Evolutionary conservation across 441 rosid genomes (phyloP).

Genomic region (Gossypium davidsonii): DNA sequence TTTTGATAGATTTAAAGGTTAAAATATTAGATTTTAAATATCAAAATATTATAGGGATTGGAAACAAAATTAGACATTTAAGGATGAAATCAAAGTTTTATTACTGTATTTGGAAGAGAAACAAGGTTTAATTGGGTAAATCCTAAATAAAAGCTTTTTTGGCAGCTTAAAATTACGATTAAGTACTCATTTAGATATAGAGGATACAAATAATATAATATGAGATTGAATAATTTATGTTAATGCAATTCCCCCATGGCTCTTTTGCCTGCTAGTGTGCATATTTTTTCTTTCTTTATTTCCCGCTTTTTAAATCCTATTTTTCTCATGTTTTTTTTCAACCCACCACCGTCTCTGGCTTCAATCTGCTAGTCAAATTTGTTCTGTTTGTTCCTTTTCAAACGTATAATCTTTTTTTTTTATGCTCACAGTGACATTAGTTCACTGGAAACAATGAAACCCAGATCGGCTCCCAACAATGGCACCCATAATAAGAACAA

Average conservation of each 20-base stretch:
- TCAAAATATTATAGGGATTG: not conserved
- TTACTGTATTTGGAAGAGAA: not conserved
- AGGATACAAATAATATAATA: too few relatives aligned
- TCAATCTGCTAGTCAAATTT: slow-evolving; percentile 34
- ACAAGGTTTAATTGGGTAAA: not conserved
- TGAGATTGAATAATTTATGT: too few relatives aligned
- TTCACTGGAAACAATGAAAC: slow-evolving; percentile 54
- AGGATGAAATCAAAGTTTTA: not conserved
- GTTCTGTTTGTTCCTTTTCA: slow-evolving; percentile 15
- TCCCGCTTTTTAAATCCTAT: slow-evolving; percentile 35
- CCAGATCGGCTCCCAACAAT: slow-evolving; percentile 42
- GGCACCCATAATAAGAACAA: slow-evolving; percentile 39
- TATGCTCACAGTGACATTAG: not conserved
- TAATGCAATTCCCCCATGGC: not conserved
- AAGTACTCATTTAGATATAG: too few relatives aligned
- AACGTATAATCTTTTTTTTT: not conserved
- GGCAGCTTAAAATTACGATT: too few relatives aligned
- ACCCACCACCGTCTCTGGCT: slow-evolving; percentile 24
- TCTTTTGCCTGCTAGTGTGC: not conserved
- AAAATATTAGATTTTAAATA: too few relatives aligned
- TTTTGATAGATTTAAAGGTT: too few relatives aligned
- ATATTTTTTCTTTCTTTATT: slow-evolving; percentile 4
- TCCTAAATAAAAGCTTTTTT: too few relatives aligned
- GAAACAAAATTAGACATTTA: too few relatives aligned
- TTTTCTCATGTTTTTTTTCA: not conserved